Evolutionary conservation across 2,329 filamentous ascomycete genomes (phyloP).

Genomic region (Colletotrichum kahawae): DNA sequence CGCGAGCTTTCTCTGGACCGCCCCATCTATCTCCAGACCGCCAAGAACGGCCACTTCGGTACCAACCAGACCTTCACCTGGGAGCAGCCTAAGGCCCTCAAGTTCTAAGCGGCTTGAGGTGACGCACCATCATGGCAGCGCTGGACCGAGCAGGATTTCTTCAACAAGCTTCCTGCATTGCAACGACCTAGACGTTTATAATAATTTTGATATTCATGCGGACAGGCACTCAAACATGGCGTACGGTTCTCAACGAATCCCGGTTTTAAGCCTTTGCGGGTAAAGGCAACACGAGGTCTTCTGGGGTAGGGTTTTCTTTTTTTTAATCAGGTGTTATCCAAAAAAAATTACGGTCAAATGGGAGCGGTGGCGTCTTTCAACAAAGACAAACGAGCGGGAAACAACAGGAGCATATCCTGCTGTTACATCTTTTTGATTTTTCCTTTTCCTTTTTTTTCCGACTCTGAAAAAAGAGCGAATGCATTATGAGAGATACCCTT

Average conservation of each 20-base stretch:
- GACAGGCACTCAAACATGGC: conserved; percentile 24
- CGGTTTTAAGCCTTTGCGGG: conserved; percentile 22
- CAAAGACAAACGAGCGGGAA: conserved; percentile 42
- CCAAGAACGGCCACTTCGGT: conserved; percentile 98
- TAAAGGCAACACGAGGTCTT: conserved; percentile 21
- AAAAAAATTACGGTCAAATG: conserved; percentile 8
- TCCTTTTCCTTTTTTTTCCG: conserved; percentile 2
- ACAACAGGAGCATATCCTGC: conserved; percentile 27
- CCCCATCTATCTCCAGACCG: conserved; percentile 97
- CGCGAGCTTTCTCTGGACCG: conserved; percentile 93
- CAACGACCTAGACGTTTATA: conserved; percentile 26
- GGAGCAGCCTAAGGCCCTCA: conserved; percentile 97
- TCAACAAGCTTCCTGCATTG: conserved; percentile 26
- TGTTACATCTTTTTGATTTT: background rate
- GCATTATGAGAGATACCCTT: conserved; percentile 46
- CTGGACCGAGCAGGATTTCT: conserved; percentile 20
- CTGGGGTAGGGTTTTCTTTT: conserved; percentile 6
- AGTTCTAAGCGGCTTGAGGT: conserved; percentile 69
- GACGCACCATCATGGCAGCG: background rate
- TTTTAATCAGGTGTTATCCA: conserved; percentile 7
- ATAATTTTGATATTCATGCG: conserved; percentile 20
- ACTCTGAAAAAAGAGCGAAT: conserved; percentile 25
- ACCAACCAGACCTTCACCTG: conserved; percentile 97
- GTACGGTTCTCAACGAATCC: conserved; percentile 27
- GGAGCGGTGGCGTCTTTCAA: conserved; percentile 50